These are phyloP conservation scores for Brassica incana DNA, from an alignment of 345 rosid species.

Conservation along the genomic window DNA sequence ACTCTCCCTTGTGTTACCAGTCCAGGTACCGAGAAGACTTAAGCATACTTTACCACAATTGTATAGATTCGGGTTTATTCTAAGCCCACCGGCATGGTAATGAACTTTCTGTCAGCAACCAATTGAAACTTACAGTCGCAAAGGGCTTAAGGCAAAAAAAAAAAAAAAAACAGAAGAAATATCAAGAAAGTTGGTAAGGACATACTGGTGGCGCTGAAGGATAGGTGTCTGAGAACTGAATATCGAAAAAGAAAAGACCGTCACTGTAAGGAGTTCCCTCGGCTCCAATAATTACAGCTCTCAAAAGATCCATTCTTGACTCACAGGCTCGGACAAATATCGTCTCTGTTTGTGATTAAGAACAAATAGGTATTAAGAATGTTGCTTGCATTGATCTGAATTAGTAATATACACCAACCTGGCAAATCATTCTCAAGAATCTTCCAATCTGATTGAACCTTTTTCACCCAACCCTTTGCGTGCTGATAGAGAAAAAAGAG, in stretches of 20 bases:
- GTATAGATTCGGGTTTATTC: constrained; percentile 82
- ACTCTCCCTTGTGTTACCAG: constrained; percentile 63
- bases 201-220: constrained; percentile 85
- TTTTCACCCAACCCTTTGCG: constrained; percentile 42
- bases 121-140: not conserved
- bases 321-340: constrained; percentile 84
- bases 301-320: constrained; percentile 84
- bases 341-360: constrained; percentile 46
- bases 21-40: constrained; percentile 21
- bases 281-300: not conserved
- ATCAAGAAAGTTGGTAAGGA: constrained; percentile 13
- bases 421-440: constrained; percentile 39
- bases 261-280: too few species aligned
- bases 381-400: not conserved
- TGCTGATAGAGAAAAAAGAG: constrained; percentile 45
- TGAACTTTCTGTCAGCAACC: constrained; percentile 56
- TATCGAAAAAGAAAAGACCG: too few species aligned
- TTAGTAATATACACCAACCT: constrained; percentile 43
- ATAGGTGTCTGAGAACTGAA: constrained; percentile 57
- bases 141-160: too few species aligned
- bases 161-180: not conserved
- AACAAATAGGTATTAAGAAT: not conserved
- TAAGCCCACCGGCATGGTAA: constrained; percentile 81
- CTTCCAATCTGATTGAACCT: too few species aligned
- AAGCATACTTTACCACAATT: constrained; percentile 17